These are phyloP conservation scores for Ajuga chamaepitys DNA, from an alignment of 257 asterid genomes.

Conservation along the genomic window DNA sequence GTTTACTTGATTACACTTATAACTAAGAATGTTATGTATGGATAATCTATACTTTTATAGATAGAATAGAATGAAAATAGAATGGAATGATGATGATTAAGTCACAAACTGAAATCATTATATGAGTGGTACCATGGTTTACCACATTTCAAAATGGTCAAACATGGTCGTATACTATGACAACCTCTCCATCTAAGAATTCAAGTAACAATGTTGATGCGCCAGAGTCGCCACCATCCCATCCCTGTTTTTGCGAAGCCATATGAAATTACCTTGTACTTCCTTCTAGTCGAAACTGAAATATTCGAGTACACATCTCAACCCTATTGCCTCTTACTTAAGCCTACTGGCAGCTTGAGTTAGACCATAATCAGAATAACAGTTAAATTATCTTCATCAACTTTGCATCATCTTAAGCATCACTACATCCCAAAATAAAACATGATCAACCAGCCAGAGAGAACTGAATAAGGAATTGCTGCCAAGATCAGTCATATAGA, in stretches of 20 bases:
- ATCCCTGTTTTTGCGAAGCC: slow-evolving; percentile 12
- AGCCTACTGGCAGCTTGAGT: slow-evolving; percentile 16
- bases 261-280: slow-evolving; percentile 8
- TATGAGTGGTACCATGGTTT: no score
- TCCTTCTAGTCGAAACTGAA: slow-evolving; percentile 6
- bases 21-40: no score
- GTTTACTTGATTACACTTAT: no score
- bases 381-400: slow-evolving; percentile 21
- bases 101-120: no score
- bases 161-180: slow-evolving; percentile 14
- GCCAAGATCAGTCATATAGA: no score
- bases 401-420: no score
- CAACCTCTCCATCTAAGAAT: slow-evolving; percentile 19
- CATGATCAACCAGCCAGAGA: slow-evolving; percentile 11
- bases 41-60: no score
- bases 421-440: slow-evolving; percentile 22
- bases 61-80: no score
- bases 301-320: slow-evolving; percentile 14
- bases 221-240: slow-evolving; percentile 17
- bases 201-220: slow-evolving; percentile 1
- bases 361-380: slow-evolving; percentile 16
- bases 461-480: no score
- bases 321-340: slow-evolving; percentile 20
- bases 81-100: no score
- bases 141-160: no score